Conservation (phyloP, 352 stramenopile species). For the Phytopythium delawarense region DNA sequence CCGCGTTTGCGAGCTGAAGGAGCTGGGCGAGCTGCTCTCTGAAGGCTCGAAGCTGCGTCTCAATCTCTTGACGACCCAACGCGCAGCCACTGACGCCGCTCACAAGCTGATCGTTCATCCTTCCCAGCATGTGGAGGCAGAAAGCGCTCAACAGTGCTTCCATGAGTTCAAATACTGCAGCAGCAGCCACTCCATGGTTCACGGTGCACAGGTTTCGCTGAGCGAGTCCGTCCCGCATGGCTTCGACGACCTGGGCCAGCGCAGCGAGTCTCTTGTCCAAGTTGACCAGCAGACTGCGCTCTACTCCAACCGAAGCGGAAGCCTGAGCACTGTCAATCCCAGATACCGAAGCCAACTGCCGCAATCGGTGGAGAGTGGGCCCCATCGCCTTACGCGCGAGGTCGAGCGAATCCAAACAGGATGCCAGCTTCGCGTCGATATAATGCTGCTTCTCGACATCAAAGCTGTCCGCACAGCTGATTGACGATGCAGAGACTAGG, state of each 20-base stretch:
- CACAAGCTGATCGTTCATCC: constrained; percentile 51
- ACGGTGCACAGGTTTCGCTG: constrained; percentile 1
- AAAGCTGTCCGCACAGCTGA: background rate
- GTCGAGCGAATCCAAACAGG: constrained; percentile 43
- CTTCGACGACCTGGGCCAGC: constrained; percentile 18
- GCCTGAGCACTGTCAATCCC: background rate
- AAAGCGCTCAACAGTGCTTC: constrained; percentile 52
- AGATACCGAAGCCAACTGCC: background rate
- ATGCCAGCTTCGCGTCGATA: constrained; percentile 16
- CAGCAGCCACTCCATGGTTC: background rate
- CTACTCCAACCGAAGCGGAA: constrained; percentile 17
- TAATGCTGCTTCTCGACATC: background rate
- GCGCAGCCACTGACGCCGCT: constrained; percentile 19
- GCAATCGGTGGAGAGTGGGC: constrained; percentile 24
- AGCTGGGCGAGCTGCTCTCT: constrained; percentile 25
- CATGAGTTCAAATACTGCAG: constrained; percentile 22
- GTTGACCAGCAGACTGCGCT: constrained; percentile 29
- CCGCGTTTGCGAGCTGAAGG: background rate
- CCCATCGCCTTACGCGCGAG: constrained; percentile 36
- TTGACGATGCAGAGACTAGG: background rate
- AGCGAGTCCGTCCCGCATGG: constrained; percentile 7
- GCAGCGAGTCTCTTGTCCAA: constrained; percentile 23
- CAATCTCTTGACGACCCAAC: constrained; percentile 23
- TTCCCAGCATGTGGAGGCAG: constrained; percentile 44
- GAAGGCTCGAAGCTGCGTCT: constrained; percentile 43